Percentiles rank a stretch among this genome's conserved stretches.
These are phyloP conservation scores for Nakaseomyces bracarensis DNA, from an alignment of 1,139 yeast species.

Conservation along the genomic window DNA sequence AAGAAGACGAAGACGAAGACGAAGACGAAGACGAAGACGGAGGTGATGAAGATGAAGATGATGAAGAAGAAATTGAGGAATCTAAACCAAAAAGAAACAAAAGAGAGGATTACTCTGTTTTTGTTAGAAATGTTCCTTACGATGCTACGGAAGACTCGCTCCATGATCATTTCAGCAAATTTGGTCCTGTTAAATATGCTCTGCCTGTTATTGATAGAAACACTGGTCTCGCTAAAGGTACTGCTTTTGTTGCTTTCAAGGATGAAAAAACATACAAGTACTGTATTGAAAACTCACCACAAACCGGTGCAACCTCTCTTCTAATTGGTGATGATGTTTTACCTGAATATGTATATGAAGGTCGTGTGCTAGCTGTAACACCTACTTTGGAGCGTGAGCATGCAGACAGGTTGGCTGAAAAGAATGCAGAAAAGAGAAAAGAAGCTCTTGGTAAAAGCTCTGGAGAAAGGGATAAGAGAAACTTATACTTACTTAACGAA, in stretches of 20 bases:
- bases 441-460: conserved; percentile 75
- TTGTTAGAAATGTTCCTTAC: conserved; percentile 89
- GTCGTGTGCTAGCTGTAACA: conserved; percentile 75
- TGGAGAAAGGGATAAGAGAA: conserved; percentile 74
- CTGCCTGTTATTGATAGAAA: conserved; percentile 82
- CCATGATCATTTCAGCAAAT: conserved; percentile 65
- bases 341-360: conserved; percentile 83
- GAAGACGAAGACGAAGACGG: conserved; percentile 32
- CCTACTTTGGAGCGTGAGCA: conserved; percentile 82
- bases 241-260: conserved; percentile 86
- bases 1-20: conserved; percentile 21
- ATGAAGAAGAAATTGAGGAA: conserved; percentile 33
- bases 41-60: conserved; percentile 32
- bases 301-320: conserved; percentile 64
- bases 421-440: conserved; percentile 63
- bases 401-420: conserved; percentile 70
- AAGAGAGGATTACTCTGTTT: conserved; percentile 63
- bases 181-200: conserved; percentile 88
- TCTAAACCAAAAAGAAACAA: conserved; percentile 42
- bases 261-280: conserved; percentile 52
- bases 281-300: conserved; percentile 75
- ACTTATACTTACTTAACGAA: conserved; percentile 78
- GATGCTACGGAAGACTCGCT: conserved; percentile 81
- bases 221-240: conserved; percentile 84
- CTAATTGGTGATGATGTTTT: conserved; percentile 88